Conservation (phyloP, 352 stramenopile genomes). For the Phytophthora pini region DNA sequence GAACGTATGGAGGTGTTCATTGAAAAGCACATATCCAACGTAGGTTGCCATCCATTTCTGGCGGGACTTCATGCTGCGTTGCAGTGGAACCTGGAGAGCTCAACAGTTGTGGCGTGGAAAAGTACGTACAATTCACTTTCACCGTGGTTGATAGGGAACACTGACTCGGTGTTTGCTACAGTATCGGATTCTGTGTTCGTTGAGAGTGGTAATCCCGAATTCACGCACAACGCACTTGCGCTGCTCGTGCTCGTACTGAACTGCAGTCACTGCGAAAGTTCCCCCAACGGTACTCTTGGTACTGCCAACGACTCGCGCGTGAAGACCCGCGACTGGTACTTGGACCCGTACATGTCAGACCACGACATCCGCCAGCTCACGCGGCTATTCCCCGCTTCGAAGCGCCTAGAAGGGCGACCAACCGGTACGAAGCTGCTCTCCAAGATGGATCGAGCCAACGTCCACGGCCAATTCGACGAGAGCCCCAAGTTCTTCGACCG, state of each 20-base stretch:
- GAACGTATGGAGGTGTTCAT: conserved; percentile 55
- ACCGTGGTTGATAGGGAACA: neutral
- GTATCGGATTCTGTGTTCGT: conserved; percentile 80
- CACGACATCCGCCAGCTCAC: conserved; percentile 63
- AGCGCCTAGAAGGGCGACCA: conserved; percentile 52
- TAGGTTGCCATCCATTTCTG: conserved; percentile 77
- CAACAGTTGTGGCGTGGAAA: conserved; percentile 73
- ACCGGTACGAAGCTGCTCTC: conserved; percentile 57
- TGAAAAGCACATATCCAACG: conserved; percentile 46
- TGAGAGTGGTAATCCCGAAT: conserved; percentile 65
- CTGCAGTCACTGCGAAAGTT: conserved; percentile 56
- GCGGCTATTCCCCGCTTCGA: conserved; percentile 44
- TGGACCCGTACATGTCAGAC: conserved; percentile 82
- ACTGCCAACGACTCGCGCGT: conserved; percentile 12
- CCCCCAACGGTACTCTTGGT: conserved; percentile 8
- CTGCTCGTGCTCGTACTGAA: conserved; percentile 66
- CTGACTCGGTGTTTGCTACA: conserved; percentile 21
- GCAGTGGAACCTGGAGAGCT: conserved; percentile 68
- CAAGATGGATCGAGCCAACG: conserved; percentile 58
- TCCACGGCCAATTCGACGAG: conserved; percentile 65
- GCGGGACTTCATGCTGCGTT: conserved; percentile 60
- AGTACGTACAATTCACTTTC: conserved; percentile 36
- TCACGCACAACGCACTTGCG: conserved; percentile 54
- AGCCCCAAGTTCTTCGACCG: conserved; percentile 63
- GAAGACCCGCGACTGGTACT: conserved; percentile 60